Conservation (phyloP, 2,329 filamentous ascomycete species). For the Lachnellula cervina region DNA sequence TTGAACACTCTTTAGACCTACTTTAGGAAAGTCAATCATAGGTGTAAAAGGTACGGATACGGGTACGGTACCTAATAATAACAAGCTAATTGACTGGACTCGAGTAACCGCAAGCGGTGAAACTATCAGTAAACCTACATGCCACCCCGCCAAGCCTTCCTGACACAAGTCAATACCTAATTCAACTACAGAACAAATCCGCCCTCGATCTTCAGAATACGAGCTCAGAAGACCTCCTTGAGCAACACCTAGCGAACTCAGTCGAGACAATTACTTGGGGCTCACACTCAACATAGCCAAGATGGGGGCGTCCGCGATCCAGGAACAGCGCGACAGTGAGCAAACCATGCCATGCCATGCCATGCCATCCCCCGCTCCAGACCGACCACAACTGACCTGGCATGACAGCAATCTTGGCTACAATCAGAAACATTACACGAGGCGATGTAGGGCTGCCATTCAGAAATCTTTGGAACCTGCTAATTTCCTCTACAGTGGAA, state of each 20-base stretch:
- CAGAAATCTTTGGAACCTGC: slow-evolving; percentile 1
- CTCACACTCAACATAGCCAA: slow-evolving; percentile 33
- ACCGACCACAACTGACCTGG: slow-evolving; percentile 12
- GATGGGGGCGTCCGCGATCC: slow-evolving; percentile 82
- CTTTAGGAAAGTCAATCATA: too few relatives aligned
- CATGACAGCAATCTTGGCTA: slow-evolving; percentile 61
- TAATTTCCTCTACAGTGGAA: slow-evolving; percentile 68
- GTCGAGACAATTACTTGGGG: background rate
- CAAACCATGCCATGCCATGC: slow-evolving; percentile 3
- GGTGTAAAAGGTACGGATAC: too few relatives aligned
- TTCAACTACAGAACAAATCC: too few relatives aligned
- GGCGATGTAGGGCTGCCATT: slow-evolving; percentile 61
- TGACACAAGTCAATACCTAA: background rate
- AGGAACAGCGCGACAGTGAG: slow-evolving; percentile 75
- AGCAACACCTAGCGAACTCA: background rate
- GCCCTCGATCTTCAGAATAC: background rate
- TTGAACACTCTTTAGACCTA: too few relatives aligned
- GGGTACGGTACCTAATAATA: too few relatives aligned
- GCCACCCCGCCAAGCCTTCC: background rate
- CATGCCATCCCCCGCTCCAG: background rate
- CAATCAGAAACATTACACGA: slow-evolving; percentile 71
- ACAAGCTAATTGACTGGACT: too few relatives aligned
- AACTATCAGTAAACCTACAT: too few relatives aligned
- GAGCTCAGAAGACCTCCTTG: background rate
- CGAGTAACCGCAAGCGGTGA: too few relatives aligned